phyloP scores from a whole-genome alignment of 192 early-diverging fungal genomes.

The Coemansia sp. region DNA sequence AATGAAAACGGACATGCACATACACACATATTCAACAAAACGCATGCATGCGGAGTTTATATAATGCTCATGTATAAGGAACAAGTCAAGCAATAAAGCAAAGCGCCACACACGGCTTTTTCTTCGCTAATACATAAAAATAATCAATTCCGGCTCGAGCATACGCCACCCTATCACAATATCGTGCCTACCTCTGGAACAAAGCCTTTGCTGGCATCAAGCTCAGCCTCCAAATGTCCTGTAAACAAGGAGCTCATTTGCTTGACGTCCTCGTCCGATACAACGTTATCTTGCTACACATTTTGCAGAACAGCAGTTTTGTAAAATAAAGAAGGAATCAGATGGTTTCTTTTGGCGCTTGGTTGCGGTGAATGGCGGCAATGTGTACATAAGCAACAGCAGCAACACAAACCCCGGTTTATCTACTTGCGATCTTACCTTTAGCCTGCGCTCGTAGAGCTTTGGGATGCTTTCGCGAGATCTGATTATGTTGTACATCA shows the following conservation, averaged over 20 bases:
- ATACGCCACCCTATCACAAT: neutral
- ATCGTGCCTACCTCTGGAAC: conserved; percentile 27
- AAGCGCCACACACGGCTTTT: conserved; percentile 1
- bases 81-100: neutral
- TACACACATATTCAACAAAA: neutral
- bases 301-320: neutral
- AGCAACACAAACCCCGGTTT: neutral
- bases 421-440: conserved; percentile 21
- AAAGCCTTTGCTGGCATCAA: conserved; percentile 41
- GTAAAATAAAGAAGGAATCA: neutral
- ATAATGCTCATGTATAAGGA: neutral
- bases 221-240: conserved; percentile 43
- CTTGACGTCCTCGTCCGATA: conserved; percentile 31
- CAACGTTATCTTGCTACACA: conserved; percentile 25
- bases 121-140: neutral
- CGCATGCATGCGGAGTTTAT: neutral
- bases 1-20: neutral
- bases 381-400: neutral
- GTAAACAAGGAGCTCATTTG: conserved; percentile 25
- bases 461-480: conserved; percentile 79
- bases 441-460: conserved; percentile 80
- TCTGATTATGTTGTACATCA: conserved; percentile 96
- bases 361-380: neutral
- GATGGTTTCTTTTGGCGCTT: no score
- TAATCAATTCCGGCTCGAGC: neutral